phyloP scores from a whole-genome alignment of 805 yeast species.

The Pichia manshurica region DNA sequence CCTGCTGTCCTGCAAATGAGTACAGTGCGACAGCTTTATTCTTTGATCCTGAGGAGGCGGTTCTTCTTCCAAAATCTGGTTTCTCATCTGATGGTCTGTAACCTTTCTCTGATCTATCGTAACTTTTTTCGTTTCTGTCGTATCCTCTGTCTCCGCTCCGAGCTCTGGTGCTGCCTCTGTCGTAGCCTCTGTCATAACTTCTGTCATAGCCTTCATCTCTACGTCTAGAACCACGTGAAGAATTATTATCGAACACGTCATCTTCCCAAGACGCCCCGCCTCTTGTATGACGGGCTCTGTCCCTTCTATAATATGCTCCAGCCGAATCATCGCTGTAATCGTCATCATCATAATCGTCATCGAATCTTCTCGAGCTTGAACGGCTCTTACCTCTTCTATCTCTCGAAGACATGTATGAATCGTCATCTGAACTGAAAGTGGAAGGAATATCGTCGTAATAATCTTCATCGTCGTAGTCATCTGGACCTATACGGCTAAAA shows the following conservation, averaged over 20 bases:
- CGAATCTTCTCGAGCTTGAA: conserved; percentile 15
- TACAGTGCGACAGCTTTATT: conserved; percentile 87
- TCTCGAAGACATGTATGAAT: conserved; percentile 30
- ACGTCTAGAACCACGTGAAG: conserved; percentile 23
- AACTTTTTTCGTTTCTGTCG: background rate
- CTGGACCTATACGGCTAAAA: conserved; percentile 46
- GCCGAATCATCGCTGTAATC: conserved; percentile 22
- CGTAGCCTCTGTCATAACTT: background rate
- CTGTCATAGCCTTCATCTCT: background rate
- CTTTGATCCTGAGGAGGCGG: conserved; percentile 33
- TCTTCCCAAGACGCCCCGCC: conserved; percentile 63
- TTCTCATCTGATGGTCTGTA: conserved; percentile 30
- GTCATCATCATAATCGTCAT: conserved; percentile 27
- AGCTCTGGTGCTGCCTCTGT: background rate
- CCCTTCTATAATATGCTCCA: conserved; percentile 15
- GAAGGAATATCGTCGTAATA: conserved; percentile 75
- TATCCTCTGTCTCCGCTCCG: background rate
- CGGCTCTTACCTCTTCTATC: background rate
- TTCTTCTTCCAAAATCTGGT: conserved; percentile 29
- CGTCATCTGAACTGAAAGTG: conserved; percentile 53
- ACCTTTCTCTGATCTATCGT: conserved; percentile 11
- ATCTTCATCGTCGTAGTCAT: conserved; percentile 50
- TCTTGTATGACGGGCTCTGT: conserved; percentile 2
- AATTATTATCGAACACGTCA: conserved; percentile 62
- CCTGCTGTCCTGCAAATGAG: conserved; percentile 85